Evolutionary conservation across 2,329 filamentous ascomycete genomes (phyloP).

Genomic region (Dryadomyces sulphureus): DNA sequence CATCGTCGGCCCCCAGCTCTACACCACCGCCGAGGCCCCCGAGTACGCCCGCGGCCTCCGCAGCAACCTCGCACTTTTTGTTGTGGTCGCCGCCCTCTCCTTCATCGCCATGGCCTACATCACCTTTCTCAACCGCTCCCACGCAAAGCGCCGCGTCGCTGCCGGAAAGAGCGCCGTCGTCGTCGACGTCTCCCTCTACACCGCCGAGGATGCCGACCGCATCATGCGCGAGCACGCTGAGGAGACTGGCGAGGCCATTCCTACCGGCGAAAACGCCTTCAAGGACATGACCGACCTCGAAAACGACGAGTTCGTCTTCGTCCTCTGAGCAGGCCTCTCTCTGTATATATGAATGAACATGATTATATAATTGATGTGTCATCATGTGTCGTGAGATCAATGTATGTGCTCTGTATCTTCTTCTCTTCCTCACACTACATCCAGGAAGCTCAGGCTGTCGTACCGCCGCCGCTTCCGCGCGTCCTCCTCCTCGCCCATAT

Average conservation of each 20-base stretch:
- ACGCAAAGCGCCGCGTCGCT: constrained; percentile 7
- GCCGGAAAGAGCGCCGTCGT: constrained; percentile 10
- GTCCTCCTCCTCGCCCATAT: neutral
- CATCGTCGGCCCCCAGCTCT: constrained; percentile 49
- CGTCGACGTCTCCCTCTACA: constrained; percentile 7
- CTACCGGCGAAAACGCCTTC: constrained; percentile 8
- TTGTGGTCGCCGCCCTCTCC: constrained; percentile 14
- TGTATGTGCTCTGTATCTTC: neutral
- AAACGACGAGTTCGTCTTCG: constrained; percentile 11
- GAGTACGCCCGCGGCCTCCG: constrained; percentile 40
- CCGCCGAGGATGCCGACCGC: constrained; percentile 6
- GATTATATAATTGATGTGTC: neutral
- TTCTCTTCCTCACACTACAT: constrained; percentile 25
- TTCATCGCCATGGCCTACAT: constrained; percentile 3
- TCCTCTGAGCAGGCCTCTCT: neutral
- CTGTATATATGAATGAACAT: constrained; percentile 4
- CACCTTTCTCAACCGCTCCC: constrained; percentile 5
- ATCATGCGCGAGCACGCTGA: constrained; percentile 4
- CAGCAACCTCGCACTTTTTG: constrained; percentile 46
- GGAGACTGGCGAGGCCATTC: neutral
- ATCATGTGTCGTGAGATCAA: constrained; percentile 1
- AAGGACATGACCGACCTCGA: constrained; percentile 11
- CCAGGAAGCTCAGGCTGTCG: constrained; percentile 40
- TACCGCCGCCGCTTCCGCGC: constrained; percentile 27
- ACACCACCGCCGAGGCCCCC: constrained; percentile 43